Conservation (phyloP, 2,329 filamentous ascomycete species). For the Verticillium longisporum region DNA sequence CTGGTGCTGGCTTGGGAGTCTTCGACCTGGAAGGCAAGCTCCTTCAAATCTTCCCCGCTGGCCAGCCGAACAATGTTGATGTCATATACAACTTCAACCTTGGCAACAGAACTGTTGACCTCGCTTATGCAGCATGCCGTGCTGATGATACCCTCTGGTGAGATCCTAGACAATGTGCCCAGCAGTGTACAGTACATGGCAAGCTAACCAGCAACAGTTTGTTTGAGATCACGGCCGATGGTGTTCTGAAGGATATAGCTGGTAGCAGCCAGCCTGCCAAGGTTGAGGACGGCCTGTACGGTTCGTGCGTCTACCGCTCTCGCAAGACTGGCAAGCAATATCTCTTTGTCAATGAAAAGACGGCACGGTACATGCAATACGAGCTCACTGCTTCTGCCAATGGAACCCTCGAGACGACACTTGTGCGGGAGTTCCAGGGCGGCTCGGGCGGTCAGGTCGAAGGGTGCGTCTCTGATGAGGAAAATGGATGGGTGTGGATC, state of each 20-base stretch:
- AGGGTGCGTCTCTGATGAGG: slow-evolving; percentile 45
- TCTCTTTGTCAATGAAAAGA: slow-evolving; percentile 48
- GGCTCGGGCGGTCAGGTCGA: slow-evolving; percentile 47
- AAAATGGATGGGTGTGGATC: slow-evolving; percentile 41
- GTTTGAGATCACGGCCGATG: slow-evolving; percentile 40
- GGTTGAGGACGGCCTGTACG: slow-evolving; percentile 40
- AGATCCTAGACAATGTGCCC: background rate
- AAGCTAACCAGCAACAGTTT: slow-evolving; percentile 24
- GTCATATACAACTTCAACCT: slow-evolving; percentile 41
- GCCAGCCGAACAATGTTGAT: slow-evolving; percentile 47
- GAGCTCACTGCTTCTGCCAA: slow-evolving; percentile 33
- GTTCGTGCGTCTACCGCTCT: slow-evolving; percentile 45
- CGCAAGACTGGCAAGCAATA: slow-evolving; percentile 39
- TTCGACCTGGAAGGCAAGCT: slow-evolving; percentile 42
- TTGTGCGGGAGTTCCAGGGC: slow-evolving; percentile 43
- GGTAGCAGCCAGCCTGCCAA: slow-evolving; percentile 40
- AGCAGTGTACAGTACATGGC: background rate
- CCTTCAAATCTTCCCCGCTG: slow-evolving; percentile 34
- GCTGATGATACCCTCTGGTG: slow-evolving; percentile 43
- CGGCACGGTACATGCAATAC: slow-evolving; percentile 46
- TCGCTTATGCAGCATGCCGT: slow-evolving; percentile 44
- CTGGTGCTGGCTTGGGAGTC: slow-evolving; percentile 39
- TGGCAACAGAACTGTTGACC: slow-evolving; percentile 35
- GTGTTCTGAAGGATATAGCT: slow-evolving; percentile 32
- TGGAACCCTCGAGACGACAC: slow-evolving; percentile 33